Percentiles rank a stretch among this genome's conserved stretches.
Evolutionary conservation across 352 stramenopile genomes (phyloP).

Genomic region (Globisporangium splendens): DNA sequence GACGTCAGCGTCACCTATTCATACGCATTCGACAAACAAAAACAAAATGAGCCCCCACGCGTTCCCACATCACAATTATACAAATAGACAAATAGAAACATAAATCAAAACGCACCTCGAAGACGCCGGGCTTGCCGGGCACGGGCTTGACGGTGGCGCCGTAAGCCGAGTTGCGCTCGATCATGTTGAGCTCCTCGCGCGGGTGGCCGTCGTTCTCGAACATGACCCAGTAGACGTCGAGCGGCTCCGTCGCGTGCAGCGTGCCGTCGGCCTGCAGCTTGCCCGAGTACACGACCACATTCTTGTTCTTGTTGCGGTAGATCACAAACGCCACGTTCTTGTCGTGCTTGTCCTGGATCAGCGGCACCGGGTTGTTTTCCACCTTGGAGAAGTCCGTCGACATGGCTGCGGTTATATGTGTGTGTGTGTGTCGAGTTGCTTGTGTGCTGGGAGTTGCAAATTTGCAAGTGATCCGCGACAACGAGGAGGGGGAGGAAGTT

Average conservation of each 20-base stretch:
- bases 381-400: conserved; percentile 86
- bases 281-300: conserved; percentile 81
- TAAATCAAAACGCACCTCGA: conserved; percentile 31
- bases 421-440: background rate
- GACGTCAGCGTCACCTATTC: conserved; percentile 58
- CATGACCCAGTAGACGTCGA: conserved; percentile 90
- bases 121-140: conserved; percentile 64
- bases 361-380: conserved; percentile 79
- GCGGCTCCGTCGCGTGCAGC: conserved; percentile 59
- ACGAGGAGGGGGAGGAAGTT: background rate
- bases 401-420: conserved; percentile 26
- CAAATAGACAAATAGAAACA: background rate
- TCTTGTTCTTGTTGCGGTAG: conserved; percentile 91
- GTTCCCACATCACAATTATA: background rate
- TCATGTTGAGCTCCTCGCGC: conserved; percentile 84
- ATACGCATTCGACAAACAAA: background rate
- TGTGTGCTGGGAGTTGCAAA: conserved; percentile 6
- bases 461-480: background rate
- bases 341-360: conserved; percentile 74
- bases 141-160: conserved; percentile 68
- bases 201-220: conserved; percentile 82
- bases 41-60: background rate
- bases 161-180: conserved; percentile 85
- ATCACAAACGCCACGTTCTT: conserved; percentile 78
- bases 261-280: conserved; percentile 62